These are phyloP conservation scores for Angophora floribunda DNA, from an alignment of 345 rosid genomes.

Conservation along the genomic window DNA sequence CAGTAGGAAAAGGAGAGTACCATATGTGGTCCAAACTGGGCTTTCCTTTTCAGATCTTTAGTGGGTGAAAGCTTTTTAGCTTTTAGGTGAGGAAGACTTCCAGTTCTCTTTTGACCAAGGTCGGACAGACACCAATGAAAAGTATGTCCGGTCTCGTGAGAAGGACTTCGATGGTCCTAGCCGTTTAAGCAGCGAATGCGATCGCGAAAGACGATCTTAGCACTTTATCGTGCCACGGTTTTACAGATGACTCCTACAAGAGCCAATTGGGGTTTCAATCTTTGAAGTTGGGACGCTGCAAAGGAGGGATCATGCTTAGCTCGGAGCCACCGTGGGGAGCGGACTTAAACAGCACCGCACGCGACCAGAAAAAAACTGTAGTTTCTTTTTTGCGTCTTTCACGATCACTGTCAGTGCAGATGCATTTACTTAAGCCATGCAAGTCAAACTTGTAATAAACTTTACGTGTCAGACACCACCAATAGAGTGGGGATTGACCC, in stretches of 20 bases:
- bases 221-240: neutral
- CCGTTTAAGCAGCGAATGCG: neutral
- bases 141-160: neutral
- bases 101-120: neutral
- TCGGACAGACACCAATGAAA: neutral
- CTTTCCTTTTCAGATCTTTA: neutral
- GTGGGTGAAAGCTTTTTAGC: neutral
- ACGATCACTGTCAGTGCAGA: neutral
- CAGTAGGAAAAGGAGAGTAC: neutral
- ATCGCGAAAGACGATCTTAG: neutral
- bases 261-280: neutral
- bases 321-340: neutral
- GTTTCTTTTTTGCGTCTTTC: neutral
- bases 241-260: neutral
- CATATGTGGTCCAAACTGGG: neutral
- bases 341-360: neutral
- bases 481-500: neutral
- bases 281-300: neutral
- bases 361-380: neutral
- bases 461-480: neutral
- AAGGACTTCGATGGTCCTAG: neutral
- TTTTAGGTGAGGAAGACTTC: neutral
- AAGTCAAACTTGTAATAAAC: neutral
- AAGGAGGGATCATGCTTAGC: neutral
- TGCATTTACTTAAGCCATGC: neutral